phyloP scores from a whole-genome alignment of 1,139 yeast species.

The Nakaseomyces kungkrabaensis region DNA sequence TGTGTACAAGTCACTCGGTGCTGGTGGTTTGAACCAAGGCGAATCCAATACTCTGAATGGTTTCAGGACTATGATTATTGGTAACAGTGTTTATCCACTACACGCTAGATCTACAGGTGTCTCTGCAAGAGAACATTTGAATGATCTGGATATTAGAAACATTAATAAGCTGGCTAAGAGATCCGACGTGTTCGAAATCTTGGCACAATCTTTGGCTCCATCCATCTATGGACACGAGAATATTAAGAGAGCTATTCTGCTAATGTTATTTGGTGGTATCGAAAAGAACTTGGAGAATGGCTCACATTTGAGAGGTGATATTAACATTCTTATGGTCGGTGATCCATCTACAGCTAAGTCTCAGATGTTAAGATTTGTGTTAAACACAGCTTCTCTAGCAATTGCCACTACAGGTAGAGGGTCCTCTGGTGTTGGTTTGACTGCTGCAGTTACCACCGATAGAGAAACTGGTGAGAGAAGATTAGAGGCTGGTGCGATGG shows the following conservation, averaged over 20 bases:
- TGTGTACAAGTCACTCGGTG: conserved; percentile 85
- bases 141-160: conserved; percentile 78
- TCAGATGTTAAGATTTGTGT: conserved; percentile 84
- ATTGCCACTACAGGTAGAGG: conserved; percentile 99
- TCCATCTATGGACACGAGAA: conserved; percentile 90
- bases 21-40: conserved; percentile 38
- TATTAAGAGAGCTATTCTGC: conserved; percentile 81
- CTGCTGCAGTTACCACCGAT: conserved; percentile 97
- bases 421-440: conserved; percentile 97
- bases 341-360: conserved; percentile 99
- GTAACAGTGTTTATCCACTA: conserved; percentile 79
- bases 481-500: conserved; percentile 99
- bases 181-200: conserved; percentile 62
- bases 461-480: conserved; percentile 95
- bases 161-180: conserved; percentile 69
- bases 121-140: conserved; percentile 61
- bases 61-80: conserved; percentile 71
- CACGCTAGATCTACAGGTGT: conserved; percentile 86
- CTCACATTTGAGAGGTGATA: conserved; percentile 96
- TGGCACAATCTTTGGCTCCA: conserved; percentile 87
- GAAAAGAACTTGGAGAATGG: conserved; percentile 94
- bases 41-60: conserved; percentile 48
- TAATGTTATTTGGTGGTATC: conserved; percentile 88
- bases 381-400: conserved; percentile 90
- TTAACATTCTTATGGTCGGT: conserved; percentile 92